These are phyloP conservation scores for Aethionema arabicum DNA, from an alignment of 345 rosid species.

Conservation along the genomic window DNA sequence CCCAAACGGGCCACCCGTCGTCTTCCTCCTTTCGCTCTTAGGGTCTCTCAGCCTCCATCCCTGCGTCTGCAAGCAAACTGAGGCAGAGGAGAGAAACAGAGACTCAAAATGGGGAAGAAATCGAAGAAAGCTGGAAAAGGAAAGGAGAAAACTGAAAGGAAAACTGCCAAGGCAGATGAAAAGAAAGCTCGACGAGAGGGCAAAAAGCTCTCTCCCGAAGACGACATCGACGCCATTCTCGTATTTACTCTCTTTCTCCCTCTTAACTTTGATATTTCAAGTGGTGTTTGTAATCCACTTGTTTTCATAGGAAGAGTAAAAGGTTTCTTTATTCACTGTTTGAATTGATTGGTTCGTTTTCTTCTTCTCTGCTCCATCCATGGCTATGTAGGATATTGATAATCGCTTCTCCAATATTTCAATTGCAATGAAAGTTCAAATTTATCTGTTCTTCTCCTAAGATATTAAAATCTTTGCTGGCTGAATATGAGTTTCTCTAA, in stretches of 20 bases:
- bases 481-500: background rate
- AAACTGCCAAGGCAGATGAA: slow-evolving; percentile 86
- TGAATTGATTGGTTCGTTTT: background rate
- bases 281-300: background rate
- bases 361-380: background rate
- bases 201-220: slow-evolving; percentile 88
- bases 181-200: slow-evolving; percentile 78
- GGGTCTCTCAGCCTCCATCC: slow-evolving; percentile 24
- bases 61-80: background rate
- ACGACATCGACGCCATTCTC: slow-evolving; percentile 93
- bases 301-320: slow-evolving; percentile 2
- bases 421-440: too few relatives aligned
- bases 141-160: slow-evolving; percentile 84
- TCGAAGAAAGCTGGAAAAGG: slow-evolving; percentile 90
- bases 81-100: background rate
- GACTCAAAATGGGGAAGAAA: slow-evolving; percentile 77
- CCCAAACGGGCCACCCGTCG: background rate
- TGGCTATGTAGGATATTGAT: too few relatives aligned
- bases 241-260: slow-evolving; percentile 37
- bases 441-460: too few relatives aligned
- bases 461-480: background rate
- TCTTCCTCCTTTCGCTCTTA: background rate
- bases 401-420: too few relatives aligned
- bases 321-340: slow-evolving; percentile 7
- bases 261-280: background rate